Base-by-base conservation (phyloP, 805 yeast genomes). In the Yarrowia divulgata region DNA sequence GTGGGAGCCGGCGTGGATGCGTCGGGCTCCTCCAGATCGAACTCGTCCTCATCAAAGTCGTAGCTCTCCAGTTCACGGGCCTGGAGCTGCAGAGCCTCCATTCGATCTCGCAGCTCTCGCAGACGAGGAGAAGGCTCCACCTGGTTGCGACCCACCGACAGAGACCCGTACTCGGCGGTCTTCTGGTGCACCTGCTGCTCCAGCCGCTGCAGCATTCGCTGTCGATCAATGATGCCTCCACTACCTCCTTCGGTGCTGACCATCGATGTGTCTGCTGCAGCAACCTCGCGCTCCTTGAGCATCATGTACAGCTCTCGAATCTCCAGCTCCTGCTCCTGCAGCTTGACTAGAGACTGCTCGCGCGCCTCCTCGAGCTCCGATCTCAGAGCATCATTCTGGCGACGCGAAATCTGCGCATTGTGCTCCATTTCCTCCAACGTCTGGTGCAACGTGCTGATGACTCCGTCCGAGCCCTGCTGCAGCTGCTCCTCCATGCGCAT, bases 41-140 rank as follows among this genome's bases (percentile, higher is more conserved):
- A 85, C 75, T 90, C 90, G 77, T 90, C 84, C 76, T 87, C 90
- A 35, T 85, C 88, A 74, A 91, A 93, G 72, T 92, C 95, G 23
- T 90, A 89, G 85, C 87, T 88, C 76, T 94, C 98, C 70, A 94
- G 82, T 74, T 90, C 90, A 71, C 96, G 81, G 0, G 97, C 97
- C 80, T 91, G 90, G 60, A 85, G 85, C 75, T 91, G 97, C 67
- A 93, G 83, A 71, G 86, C 88, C 70, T 90, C 96, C 97, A 92
- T 92, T 75, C 89, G 85, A 73, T 89, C 91, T 69, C 97, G 83
- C 73, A 93, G 81, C 54, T 86, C 88, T 71, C 95, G 83, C 66
- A 93, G 79, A 72, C 94, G 82, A 2, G 90, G 85, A 73, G 90
- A 89, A 3, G 97, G 97, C 75, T 91, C 97, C 35, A 88, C 85